phyloP scores from a whole-genome alignment of 176 grass and related monocot genomes.

The Microstegium vimineum region DNA sequence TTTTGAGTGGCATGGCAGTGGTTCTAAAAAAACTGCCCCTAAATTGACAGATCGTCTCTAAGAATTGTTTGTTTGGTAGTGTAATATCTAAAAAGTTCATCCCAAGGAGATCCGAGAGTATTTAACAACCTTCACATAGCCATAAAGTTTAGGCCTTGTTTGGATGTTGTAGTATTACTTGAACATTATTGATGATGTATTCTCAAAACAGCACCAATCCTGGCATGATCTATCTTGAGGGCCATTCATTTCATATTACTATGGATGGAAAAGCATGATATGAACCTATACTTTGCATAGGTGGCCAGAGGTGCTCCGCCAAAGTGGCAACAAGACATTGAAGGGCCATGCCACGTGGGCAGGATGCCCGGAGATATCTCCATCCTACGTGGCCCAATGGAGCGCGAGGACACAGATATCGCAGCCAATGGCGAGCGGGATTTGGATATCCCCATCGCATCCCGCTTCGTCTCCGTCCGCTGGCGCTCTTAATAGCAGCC shows the following conservation, averaged over 20 bases:
- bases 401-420: constrained; percentile 18
- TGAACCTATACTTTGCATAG: background rate
- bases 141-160: no score
- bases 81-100: no score
- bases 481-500: constrained; percentile 51
- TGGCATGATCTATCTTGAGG: background rate
- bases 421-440: constrained; percentile 56
- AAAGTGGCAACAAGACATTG: background rate
- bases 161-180: no score
- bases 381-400: constrained; percentile 74
- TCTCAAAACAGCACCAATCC: background rate
- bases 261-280: background rate
- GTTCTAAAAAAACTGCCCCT: no score
- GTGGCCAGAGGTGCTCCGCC: background rate
- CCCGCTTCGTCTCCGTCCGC: constrained; percentile 25
- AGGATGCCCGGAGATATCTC: background rate
- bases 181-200: background rate
- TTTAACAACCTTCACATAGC: no score
- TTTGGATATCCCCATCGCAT: constrained; percentile 80
- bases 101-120: no score
- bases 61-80: no score
- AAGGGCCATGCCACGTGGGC: background rate
- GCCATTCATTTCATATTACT: background rate
- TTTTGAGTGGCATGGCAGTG: no score
- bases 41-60: no score